Evolutionary conservation across 176 grass and related monocot genomes (phyloP), one percentile per base, ranked within the genome.

Genomic region (Triticum timopheevii): DNA sequence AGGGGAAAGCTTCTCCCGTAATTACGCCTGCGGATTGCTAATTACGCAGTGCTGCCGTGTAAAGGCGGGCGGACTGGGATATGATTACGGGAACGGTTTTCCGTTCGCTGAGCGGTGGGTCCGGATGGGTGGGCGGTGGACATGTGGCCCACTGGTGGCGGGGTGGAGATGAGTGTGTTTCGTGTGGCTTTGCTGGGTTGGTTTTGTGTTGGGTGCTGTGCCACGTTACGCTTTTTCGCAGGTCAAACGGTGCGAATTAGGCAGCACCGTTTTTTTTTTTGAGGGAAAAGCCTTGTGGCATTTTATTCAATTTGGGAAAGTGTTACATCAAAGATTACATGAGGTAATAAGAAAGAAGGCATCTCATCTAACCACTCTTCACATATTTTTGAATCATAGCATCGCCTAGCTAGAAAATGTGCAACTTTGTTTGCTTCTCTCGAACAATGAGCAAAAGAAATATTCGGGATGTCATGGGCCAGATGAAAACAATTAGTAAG

Each of bases 171-270:
- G 83, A 10, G 30, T 35, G 30, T 10, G 10, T 65, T 1, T 1
- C 54, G 54, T 2, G 8, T 19, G 17, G n/a, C 9, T 20, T 8
- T 44, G 65, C 6, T 59, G n/a, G 2, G 36, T 64, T 13, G 15
- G 10, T 1, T 22, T 72, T 13, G 35, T 44, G 61, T 50, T 62
- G 52, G 61, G 61, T 61, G 58, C 2, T 17, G 47, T 47, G 72
- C 28, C 36, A 86, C 70, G 83, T 15, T 19, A 13, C 4, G 23
- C 78, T 33, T 78, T 89, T 88, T 52, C 59, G 45, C 25, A 25
- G 13, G 83, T 90, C 83, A 90, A 90, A 74, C 17, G 8, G 17
- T 83, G 71, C 79, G 39, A 23, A 52, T 35, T 28, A 10, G 27
- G 73, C n/a, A 78, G 23, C 68, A 27, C 27, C 27, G 27, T 27